Conservation (phyloP, 768 basidiomycete genomes). For the Agaricus blazei region DNA sequence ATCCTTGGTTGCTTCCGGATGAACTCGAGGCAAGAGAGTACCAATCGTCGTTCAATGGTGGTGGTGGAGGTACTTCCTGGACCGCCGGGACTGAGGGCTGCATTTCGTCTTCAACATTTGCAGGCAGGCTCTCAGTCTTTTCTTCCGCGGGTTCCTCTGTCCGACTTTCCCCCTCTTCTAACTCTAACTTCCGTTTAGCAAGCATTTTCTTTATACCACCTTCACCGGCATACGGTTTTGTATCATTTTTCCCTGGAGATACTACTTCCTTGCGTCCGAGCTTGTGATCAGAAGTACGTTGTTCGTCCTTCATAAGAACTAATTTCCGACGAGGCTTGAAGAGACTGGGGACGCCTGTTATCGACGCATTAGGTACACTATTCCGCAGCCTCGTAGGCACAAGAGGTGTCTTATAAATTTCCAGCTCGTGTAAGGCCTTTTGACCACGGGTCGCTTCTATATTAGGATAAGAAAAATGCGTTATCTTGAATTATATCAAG, state of each 20-base stretch:
- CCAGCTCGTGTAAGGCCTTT: slow-evolving; percentile 64
- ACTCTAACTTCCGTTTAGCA: slow-evolving; percentile 56
- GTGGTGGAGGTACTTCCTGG: slow-evolving; percentile 17
- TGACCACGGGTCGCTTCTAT: slow-evolving; percentile 48
- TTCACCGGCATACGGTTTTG: slow-evolving; percentile 75
- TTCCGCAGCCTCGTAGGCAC: slow-evolving; percentile 55
- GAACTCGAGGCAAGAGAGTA: slow-evolving; percentile 26
- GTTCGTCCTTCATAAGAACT: slow-evolving; percentile 54
- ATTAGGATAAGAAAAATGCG: not conserved
- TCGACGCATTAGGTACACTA: slow-evolving; percentile 26
- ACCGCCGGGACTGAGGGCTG: not conserved
- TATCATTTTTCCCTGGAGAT: slow-evolving; percentile 40
- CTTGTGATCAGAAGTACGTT: slow-evolving; percentile 40
- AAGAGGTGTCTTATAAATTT: slow-evolving; percentile 76
- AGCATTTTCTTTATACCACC: slow-evolving; percentile 77
- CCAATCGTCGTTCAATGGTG: slow-evolving; percentile 25
- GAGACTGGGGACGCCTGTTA: slow-evolving; percentile 50
- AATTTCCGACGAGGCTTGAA: slow-evolving; percentile 50
- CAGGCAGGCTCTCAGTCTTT: not conserved
- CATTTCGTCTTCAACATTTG: slow-evolving; percentile 14
- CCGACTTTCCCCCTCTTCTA: slow-evolving; percentile 34
- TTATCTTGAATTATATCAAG: not conserved
- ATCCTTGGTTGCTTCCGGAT: slow-evolving; percentile 25
- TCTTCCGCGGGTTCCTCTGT: slow-evolving; percentile 21
- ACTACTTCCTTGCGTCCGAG: slow-evolving; percentile 36